Percentiles rank a stretch among this genome's conserved stretches.
These are phyloP conservation scores for Neurospora sp. DNA, from an alignment of 495 filamentous ascomycete species.

Conservation along the genomic window DNA sequence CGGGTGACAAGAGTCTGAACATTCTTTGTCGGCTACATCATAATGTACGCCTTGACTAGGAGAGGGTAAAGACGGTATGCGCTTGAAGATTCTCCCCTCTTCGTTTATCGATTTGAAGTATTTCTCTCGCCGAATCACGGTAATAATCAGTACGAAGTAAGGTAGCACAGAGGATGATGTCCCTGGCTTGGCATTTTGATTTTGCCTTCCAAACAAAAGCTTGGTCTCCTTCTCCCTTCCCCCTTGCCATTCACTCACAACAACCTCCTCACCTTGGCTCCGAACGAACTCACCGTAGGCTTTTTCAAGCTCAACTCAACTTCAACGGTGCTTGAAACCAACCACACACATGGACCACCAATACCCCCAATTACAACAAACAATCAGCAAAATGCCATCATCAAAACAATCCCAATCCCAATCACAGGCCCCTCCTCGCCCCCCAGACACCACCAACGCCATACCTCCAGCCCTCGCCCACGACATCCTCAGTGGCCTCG, in stretches of 20 bases:
- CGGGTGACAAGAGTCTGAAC: neutral
- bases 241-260: neutral
- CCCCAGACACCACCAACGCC: neutral
- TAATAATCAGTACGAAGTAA: neutral
- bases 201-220: neutral
- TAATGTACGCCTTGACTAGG: neutral
- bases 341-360: neutral
- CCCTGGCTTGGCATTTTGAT: neutral
- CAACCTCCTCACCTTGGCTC: neutral
- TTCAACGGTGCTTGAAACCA: neutral
- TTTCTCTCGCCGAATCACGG: neutral
- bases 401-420: neutral
- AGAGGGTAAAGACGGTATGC: neutral
- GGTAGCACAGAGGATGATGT: neutral
- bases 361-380: neutral
- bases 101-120: neutral
- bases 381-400: neutral
- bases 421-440: neutral
- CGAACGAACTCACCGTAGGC: neutral
- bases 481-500: slow-evolving; percentile 19
- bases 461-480: neutral
- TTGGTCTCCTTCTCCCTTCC: neutral
- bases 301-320: neutral
- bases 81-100: neutral
- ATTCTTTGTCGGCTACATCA: neutral